Base-by-base conservation (phyloP, 2,329 filamentous ascomycete species). In the Calonectria ilicicola region DNA sequence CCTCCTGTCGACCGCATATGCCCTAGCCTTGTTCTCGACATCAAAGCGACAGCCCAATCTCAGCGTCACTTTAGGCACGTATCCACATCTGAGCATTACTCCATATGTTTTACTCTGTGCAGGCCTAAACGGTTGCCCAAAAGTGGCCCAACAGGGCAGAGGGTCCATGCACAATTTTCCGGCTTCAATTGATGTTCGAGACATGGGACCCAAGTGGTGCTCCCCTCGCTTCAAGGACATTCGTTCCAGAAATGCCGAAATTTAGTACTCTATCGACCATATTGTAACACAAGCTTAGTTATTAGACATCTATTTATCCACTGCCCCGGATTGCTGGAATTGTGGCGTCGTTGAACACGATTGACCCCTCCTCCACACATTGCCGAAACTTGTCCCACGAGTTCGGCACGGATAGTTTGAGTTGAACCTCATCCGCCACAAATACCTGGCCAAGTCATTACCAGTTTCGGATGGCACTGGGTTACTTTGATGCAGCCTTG, bases 101-200 rank as follows among this genome's bases (percentile, higher is more conserved):
- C n/a, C 12, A 12, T n/a, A 60, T 60, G 32, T 19, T 38, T 58
- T 9, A 12, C 32, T 26, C 32, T 53, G 49, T 40, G 29, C 12
- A 58, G n/a, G 53, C n/a, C 53, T 21, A 40, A 58, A 58, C n/a
- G 10, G 53, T 58, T 29, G 58, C 38, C 58, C 56, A 42, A 70
- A 58, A 38, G 46, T 29, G n/a, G 27, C 69, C 56, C 65, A 64
- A 64, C 32, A 40, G 23, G 47, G 56, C 42, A 56, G 9, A 2
- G 26, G 29, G 65, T 42, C 69, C 65, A 63, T 63, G 49, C 38
- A 38, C 69, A 47, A 40, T 67, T 63, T 42, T 49, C 65, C 56
- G 65, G n/a, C 27, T n/a, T 67, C 47, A 21, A 42, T 68, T 49
- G 58, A 65, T n/a, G 5, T 32, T 23, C 19, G 5, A 49, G 40